Conservation (phyloP, 768 basidiomycete species). For the Boletus sp. region DNA sequence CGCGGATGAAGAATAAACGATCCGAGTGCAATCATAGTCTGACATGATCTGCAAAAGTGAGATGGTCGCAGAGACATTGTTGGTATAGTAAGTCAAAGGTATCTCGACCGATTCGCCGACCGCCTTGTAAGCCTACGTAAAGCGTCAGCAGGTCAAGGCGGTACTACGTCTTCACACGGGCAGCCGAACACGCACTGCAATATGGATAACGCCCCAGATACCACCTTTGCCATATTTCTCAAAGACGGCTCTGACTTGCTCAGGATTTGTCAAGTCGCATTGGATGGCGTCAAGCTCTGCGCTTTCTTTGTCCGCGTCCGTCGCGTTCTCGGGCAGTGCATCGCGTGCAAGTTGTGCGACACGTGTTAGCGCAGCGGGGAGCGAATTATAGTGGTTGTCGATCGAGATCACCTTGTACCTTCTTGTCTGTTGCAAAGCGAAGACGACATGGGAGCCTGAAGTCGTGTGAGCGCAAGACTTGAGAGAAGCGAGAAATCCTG, state of each 20-base stretch:
- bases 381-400: conserved; percentile 95
- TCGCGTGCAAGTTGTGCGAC: conserved; percentile 78
- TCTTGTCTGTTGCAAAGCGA: conserved; percentile 79
- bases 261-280: conserved; percentile 74
- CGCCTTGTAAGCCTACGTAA: conserved; percentile 85
- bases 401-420: conserved; percentile 91
- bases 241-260: conserved; percentile 76
- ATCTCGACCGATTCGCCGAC: conserved; percentile 96
- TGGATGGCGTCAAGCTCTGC: conserved; percentile 66
- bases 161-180: neutral
- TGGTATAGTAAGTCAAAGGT: conserved; percentile 89
- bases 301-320: conserved; percentile 67
- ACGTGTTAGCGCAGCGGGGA: conserved; percentile 67
- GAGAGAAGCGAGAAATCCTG: neutral
- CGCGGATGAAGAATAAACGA: conserved; percentile 98
- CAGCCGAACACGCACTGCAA: conserved; percentile 64
- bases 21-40: conserved; percentile 76
- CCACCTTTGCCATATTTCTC: conserved; percentile 83
- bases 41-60: conserved; percentile 84
- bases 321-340: conserved; percentile 63
- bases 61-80: conserved; percentile 90
- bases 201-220: conserved; percentile 95
- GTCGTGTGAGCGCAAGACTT: conserved; percentile 9
- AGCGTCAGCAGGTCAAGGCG: neutral
- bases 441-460: conserved; percentile 91